Conservation (phyloP, 192 early-diverging fungal species). For the Jimgerdemannia lactiflua region DNA sequence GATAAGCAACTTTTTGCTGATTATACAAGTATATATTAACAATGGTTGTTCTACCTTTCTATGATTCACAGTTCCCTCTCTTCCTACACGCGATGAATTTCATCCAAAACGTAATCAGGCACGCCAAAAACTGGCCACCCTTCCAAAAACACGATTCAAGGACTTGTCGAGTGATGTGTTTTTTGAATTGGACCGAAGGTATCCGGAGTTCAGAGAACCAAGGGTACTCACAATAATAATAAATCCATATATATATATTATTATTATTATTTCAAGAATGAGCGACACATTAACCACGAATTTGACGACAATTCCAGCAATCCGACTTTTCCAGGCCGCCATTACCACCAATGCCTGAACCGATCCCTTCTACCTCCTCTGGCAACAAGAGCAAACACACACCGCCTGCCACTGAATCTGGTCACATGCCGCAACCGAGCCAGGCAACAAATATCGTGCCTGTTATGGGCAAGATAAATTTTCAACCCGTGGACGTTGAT, state of each 20-base stretch:
- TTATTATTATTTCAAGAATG: too few species aligned
- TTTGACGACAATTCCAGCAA: not conserved
- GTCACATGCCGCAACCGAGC: slow-evolving; percentile 19
- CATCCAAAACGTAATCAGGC: slow-evolving; percentile 97
- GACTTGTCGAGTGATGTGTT: slow-evolving; percentile 92
- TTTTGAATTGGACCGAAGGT: slow-evolving; percentile 66
- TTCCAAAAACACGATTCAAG: slow-evolving; percentile 83
- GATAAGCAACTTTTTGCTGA: too few species aligned
- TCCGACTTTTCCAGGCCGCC: slow-evolving; percentile 8
- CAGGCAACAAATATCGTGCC: slow-evolving; percentile 34
- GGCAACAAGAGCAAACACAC: slow-evolving; percentile 15
- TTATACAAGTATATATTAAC: slow-evolving; percentile 1
- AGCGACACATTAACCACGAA: too few species aligned
- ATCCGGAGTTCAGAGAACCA: slow-evolving; percentile 42
- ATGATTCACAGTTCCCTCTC: slow-evolving; percentile 63
- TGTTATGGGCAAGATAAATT: slow-evolving; percentile 24
- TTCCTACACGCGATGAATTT: slow-evolving; percentile 82
- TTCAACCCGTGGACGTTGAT: slow-evolving; percentile 19
- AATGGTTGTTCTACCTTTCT: slow-evolving; percentile 9
- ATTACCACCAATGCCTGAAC: slow-evolving; percentile 11
- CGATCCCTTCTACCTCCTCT: not conserved
- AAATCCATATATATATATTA: too few species aligned
- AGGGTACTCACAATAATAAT: too few species aligned
- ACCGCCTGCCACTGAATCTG: not conserved
- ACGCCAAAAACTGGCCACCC: slow-evolving; percentile 92